Evolutionary conservation across 352 stramenopile genomes (phyloP).

Genomic region (Phytopythium kandeliae): DNA sequence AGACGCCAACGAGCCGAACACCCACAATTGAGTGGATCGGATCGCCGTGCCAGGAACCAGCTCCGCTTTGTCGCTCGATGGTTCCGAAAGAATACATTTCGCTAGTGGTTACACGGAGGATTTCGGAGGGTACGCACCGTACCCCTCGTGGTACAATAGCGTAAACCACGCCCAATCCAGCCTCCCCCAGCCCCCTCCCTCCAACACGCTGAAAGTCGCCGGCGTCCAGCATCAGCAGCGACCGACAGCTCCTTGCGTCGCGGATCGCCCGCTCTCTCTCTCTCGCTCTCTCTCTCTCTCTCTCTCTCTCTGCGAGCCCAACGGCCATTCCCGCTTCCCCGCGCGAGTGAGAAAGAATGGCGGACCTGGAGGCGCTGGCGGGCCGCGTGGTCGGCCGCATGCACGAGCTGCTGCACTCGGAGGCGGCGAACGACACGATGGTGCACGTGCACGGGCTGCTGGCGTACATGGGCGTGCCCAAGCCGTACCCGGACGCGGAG

Average conservation of each 20-base stretch:
- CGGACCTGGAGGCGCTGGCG: constrained; percentile 31
- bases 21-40: too few species aligned
- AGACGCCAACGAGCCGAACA: too few species aligned
- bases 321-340: constrained; percentile 1
- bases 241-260: too few species aligned
- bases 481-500: constrained; percentile 84
- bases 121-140: background rate
- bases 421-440: constrained; percentile 63
- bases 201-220: constrained; percentile 1
- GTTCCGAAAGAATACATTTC: background rate
- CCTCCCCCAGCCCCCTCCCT: background rate
- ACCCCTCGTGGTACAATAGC: background rate
- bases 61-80: too few species aligned
- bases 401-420: constrained; percentile 77
- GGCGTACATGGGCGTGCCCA: constrained; percentile 59
- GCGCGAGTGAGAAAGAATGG: background rate
- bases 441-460: constrained; percentile 63
- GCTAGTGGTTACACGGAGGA: too few species aligned
- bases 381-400: constrained; percentile 64
- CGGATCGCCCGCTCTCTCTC: too few species aligned
- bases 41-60: too few species aligned
- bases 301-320: background rate
- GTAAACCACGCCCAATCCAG: too few species aligned
- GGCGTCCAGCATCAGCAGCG: too few species aligned
- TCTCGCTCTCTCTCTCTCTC: background rate